Conservation (phyloP, 805 yeast genomes). For the Nakazawaea populi region DNA sequence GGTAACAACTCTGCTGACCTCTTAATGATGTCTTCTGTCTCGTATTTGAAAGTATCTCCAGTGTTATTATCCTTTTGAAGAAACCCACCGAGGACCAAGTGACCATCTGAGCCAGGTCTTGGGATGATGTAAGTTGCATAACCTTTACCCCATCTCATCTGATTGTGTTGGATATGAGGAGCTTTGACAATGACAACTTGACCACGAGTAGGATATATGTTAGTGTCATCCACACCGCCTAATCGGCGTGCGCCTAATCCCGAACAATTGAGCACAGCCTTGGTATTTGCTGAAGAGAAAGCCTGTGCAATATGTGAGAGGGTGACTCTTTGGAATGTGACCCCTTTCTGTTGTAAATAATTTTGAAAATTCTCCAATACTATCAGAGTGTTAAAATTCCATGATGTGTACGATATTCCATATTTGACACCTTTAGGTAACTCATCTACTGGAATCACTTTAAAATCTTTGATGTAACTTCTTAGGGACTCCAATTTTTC, state of each 20-base stretch:
- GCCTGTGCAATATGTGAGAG: conserved; percentile 56
- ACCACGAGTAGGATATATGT: conserved; percentile 71
- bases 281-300: conserved; percentile 24
- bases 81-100: conserved; percentile 72
- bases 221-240: conserved; percentile 59
- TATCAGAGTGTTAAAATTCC: conserved; percentile 70
- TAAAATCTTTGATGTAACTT: conserved; percentile 43
- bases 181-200: conserved; percentile 72
- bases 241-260: conserved; percentile 64
- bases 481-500: conserved; percentile 41
- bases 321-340: conserved; percentile 39
- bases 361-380: conserved; percentile 43
- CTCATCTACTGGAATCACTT: conserved; percentile 27
- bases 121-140: conserved; percentile 68
- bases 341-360: conserved; percentile 42
- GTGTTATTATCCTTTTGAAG: conserved; percentile 60
- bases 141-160: conserved; percentile 54
- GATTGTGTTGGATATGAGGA: conserved; percentile 59
- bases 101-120: conserved; percentile 60
- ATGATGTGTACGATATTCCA: conserved; percentile 54
- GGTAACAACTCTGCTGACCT: conserved; percentile 53
- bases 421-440: conserved; percentile 47
- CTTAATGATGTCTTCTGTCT: conserved; percentile 55
- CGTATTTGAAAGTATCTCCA: conserved; percentile 48
- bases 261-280: conserved; percentile 65